phyloP scores from a whole-genome alignment of 495 filamentous ascomycete species.

The Penicillium longicatenatum region DNA sequence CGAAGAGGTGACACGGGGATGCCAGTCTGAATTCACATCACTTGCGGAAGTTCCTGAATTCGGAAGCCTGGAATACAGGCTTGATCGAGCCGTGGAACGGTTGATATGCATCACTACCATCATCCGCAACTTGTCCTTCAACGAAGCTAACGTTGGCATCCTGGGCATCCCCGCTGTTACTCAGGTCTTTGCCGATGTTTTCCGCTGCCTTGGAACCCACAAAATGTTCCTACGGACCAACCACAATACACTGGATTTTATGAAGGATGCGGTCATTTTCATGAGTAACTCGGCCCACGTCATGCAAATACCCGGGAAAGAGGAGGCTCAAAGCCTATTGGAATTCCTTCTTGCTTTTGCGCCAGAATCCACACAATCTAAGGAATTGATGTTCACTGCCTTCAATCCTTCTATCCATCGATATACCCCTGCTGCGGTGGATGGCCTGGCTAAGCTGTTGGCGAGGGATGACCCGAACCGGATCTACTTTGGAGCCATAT shows the following conservation, averaged over 20 bases:
- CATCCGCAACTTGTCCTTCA: conserved; percentile 88
- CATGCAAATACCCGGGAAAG: conserved; percentile 80
- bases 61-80: conserved; percentile 76
- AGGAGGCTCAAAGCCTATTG: conserved; percentile 83
- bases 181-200: conserved; percentile 76
- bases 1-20: conserved; percentile 81
- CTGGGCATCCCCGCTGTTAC: conserved; percentile 76
- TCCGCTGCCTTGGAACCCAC: conserved; percentile 87
- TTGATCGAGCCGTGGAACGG: conserved; percentile 83
- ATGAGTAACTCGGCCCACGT: conserved; percentile 83
- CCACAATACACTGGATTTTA: conserved; percentile 85
- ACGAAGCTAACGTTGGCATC: conserved; percentile 67
- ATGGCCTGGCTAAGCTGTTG: conserved; percentile 87
- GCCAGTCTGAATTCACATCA: conserved; percentile 66
- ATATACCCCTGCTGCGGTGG: conserved; percentile 86
- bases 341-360: conserved; percentile 91
- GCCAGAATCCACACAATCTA: conserved; percentile 57
- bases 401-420: conserved; percentile 81
- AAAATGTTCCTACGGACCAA: conserved; percentile 79
- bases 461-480: conserved; percentile 93
- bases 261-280: conserved; percentile 91
- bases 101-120: conserved; percentile 91
- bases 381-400: conserved; percentile 70
- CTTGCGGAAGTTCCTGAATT: conserved; percentile 71
- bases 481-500: conserved; percentile 76